Evolutionary conservation across 345 rosid species (phyloP).

Genomic region (Psidium friedrichsthalianum): DNA sequence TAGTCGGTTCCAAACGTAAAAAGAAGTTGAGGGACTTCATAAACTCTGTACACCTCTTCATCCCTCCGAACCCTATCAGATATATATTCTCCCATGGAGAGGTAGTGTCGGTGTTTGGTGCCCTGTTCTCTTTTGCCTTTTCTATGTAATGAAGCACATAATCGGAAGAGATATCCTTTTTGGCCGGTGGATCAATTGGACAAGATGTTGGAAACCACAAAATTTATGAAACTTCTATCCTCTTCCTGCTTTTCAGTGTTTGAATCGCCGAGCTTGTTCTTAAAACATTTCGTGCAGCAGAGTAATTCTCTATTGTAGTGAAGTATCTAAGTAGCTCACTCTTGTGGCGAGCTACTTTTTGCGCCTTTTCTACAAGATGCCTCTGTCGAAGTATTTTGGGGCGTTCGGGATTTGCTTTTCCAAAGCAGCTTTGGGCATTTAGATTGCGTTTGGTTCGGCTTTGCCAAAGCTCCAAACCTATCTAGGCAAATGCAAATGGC

Average conservation of each 20-base stretch:
- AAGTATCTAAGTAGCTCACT: neutral
- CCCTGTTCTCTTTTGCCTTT: neutral
- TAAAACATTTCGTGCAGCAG: neutral
- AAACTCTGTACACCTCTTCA: neutral
- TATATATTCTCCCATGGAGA: neutral
- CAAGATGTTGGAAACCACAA: constrained; percentile 1
- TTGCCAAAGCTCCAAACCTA: no score
- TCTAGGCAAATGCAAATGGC: no score
- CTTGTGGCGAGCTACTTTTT: neutral
- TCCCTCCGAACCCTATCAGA: neutral
- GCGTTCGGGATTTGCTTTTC: neutral
- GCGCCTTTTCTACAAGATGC: neutral
- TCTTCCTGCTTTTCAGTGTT: neutral
- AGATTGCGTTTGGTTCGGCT: no score
- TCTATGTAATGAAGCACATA: neutral
- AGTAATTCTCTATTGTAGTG: neutral
- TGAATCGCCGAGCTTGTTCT: neutral
- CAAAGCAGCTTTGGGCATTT: neutral
- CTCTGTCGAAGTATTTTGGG: neutral
- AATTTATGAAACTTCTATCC: neutral
- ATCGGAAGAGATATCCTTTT: neutral
- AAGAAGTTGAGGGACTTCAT: neutral
- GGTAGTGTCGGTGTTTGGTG: neutral
- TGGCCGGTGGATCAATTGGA: neutral
- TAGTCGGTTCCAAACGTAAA: constrained; percentile 6